phyloP scores from a whole-genome alignment of 2,329 filamentous ascomycete genomes.

The Chrysoporthe cubensis region DNA sequence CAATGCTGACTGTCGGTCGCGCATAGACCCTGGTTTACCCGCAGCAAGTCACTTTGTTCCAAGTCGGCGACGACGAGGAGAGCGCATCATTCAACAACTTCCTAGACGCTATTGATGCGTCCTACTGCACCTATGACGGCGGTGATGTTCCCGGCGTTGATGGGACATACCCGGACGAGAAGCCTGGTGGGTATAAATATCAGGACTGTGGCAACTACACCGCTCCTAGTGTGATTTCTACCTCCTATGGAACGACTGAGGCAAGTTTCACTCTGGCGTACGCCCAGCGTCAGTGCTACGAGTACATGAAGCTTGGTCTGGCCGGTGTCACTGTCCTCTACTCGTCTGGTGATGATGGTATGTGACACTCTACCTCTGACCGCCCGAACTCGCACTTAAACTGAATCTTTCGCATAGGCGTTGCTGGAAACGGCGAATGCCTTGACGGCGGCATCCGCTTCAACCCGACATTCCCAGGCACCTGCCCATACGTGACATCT shows the following conservation, averaged over 20 bases:
- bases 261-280: slow-evolving; percentile 50
- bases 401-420: slow-evolving; percentile 32
- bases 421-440: slow-evolving; percentile 39
- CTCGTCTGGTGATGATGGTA: slow-evolving; percentile 40
- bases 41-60: slow-evolving; percentile 31
- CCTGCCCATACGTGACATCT: slow-evolving; percentile 52
- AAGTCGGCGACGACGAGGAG: slow-evolving; percentile 30
- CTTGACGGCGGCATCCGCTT: slow-evolving; percentile 43
- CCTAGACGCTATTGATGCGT: slow-evolving; percentile 50
- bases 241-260: slow-evolving; percentile 52
- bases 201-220: slow-evolving; percentile 36
- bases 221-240: slow-evolving; percentile 52
- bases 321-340: slow-evolving; percentile 42
- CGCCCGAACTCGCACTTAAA: not conserved
- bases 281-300: slow-evolving; percentile 42
- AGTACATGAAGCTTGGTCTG: slow-evolving; percentile 48
- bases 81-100: slow-evolving; percentile 45
- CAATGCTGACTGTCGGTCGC: not conserved
- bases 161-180: slow-evolving; percentile 49
- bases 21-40: slow-evolving; percentile 25
- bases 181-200: slow-evolving; percentile 48
- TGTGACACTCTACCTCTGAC: not conserved
- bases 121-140: slow-evolving; percentile 47
- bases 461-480: slow-evolving; percentile 46
- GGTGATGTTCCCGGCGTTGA: slow-evolving; percentile 43